phyloP scores from a whole-genome alignment of 768 basidiomycete genomes.

The Termitomyces sp. region DNA sequence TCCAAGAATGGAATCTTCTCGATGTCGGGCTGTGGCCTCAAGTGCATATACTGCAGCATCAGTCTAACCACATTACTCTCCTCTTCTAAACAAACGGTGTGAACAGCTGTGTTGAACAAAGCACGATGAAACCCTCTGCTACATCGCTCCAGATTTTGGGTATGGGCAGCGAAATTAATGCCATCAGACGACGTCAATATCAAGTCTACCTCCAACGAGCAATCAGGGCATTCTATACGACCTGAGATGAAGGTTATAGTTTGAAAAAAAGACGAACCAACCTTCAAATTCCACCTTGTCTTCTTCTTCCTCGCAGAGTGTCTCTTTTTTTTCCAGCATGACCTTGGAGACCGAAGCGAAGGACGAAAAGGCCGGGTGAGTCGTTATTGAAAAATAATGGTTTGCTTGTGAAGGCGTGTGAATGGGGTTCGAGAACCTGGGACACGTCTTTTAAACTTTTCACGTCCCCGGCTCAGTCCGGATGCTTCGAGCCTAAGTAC shows the following conservation, averaged over 20 bases:
- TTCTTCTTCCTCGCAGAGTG: too few relatives aligned
- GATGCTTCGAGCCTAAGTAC: too few relatives aligned
- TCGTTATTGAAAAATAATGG: too few relatives aligned
- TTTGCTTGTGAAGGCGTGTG: too few relatives aligned
- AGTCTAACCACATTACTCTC: neutral
- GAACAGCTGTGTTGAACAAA: neutral
- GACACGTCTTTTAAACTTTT: too few relatives aligned
- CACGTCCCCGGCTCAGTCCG: too few relatives aligned
- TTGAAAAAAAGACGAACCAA: neutral
- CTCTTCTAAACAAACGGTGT: neutral
- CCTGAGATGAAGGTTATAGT: neutral
- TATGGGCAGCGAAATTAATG: conserved; percentile 1
- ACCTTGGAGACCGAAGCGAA: too few relatives aligned
- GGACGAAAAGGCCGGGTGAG: too few relatives aligned
- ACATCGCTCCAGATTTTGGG: conserved; percentile 4
- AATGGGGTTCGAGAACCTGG: too few relatives aligned
- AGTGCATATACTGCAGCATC: conserved; percentile 4
- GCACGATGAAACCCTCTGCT: conserved; percentile 3
- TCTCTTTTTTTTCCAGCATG: neutral
- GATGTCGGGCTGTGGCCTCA: conserved; percentile 3
- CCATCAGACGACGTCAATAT: conserved; percentile 7
- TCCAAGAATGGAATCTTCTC: neutral
- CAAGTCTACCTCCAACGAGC: neutral
- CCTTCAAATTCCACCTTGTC: too few relatives aligned
- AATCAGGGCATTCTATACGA: neutral